Evolutionary conservation across 2,329 filamentous ascomycete genomes (phyloP), one percentile per base, ranked within the genome.

Genomic region (Scytalidium sp.): DNA sequence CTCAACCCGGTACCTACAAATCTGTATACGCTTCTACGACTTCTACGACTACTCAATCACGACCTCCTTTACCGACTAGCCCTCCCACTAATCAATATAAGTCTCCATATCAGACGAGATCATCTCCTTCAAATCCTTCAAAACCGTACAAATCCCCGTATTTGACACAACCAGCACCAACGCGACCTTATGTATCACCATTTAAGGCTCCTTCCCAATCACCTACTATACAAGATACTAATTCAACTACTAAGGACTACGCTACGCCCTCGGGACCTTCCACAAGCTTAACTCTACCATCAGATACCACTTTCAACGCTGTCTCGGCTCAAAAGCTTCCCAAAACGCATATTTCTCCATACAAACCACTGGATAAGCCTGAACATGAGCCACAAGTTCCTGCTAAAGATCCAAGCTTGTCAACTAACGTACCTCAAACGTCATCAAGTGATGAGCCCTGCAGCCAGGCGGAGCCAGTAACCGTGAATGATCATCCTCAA

Each of bases 71-170:
- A 22, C 39, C 39, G 17, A n/a, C 22, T 27, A 21, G 17, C 19
- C 11, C 15, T n/a, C 39, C 22, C 13, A 11, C n/a, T 19, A 36
- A 8, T 15, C 41, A 47, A 42, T 49, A 49, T 17, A 49, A 49
- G 19, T 49, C 47, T 19, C 47, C 47, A 21, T 49, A 49, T 13
- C 5, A 22, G 23, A 47, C 43, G 5, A 9, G 19, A 32, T 20
- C 29, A 47, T 36, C 47, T n/a, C 25, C 41, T 20, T 13, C 47
- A 40, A 32, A 23, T 36, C 36, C 41, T 20, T 13, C 47, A 40
- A 32, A 23, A 20, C 36, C 43, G 39, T 49, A 49, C 43, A 46
- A 23, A 25, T 49, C 47, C n/a, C 47, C 47, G 19, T 49, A 49
- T 46, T 4, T 19, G 19, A 36, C 17, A 15, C 32, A 36, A n/a